Evolutionary conservation across 805 yeast genomes (phyloP).

Genomic region (Hanseniaspora lachancei): DNA sequence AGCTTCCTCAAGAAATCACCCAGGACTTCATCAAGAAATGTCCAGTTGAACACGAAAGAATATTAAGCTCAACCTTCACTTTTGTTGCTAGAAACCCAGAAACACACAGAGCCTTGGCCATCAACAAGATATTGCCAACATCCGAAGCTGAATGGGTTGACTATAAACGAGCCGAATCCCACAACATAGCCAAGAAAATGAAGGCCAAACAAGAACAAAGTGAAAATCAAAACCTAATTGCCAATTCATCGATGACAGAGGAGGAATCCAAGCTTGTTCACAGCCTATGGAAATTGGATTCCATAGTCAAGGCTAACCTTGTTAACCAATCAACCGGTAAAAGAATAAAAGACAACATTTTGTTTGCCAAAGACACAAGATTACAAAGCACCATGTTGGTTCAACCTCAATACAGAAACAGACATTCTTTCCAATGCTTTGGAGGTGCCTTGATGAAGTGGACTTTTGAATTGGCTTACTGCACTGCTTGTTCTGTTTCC

Average conservation of each 20-base stretch:
- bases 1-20: conserved; percentile 36
- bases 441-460: conserved; percentile 91
- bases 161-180: conserved; percentile 77
- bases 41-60: conserved; percentile 37
- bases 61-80: conserved; percentile 81
- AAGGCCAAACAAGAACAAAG: conserved; percentile 45
- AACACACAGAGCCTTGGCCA: conserved; percentile 80
- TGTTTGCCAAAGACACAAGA: conserved; percentile 58
- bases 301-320: conserved; percentile 30
- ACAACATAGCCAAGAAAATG: conserved; percentile 72
- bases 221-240: conserved; percentile 31
- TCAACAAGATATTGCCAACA: conserved; percentile 65
- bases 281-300: conserved; percentile 46
- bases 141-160: conserved; percentile 69
- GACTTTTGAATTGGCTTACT: conserved; percentile 85
- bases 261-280: conserved; percentile 67
- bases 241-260: conserved; percentile 59
- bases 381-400: conserved; percentile 69
- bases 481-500: conserved; percentile 81
- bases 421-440: conserved; percentile 87
- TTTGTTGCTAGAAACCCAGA: conserved; percentile 91
- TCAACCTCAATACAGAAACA: conserved; percentile 94
- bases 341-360: conserved; percentile 28
- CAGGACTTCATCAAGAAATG: conserved; percentile 39
- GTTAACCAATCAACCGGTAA: conserved; percentile 11